These are phyloP conservation scores for Colletotrichum sp. DNA, from an alignment of 2,329 filamentous ascomycete genomes.

Conservation along the genomic window DNA sequence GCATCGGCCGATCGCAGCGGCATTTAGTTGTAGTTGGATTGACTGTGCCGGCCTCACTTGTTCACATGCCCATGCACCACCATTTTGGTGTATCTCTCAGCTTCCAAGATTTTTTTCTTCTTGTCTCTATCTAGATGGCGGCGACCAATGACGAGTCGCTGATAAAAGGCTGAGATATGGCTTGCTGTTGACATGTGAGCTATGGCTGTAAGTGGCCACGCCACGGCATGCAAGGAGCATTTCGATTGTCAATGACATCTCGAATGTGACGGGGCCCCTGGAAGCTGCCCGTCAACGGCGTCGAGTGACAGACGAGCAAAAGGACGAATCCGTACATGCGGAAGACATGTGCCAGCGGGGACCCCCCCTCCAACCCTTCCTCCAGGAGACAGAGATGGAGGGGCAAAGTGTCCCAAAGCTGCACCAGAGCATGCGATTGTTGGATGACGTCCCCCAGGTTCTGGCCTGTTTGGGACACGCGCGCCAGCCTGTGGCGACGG, in stretches of 20 bases:
- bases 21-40: not conserved
- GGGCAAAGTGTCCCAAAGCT: not conserved
- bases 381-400: not conserved
- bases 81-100: not conserved
- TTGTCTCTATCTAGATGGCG: not conserved
- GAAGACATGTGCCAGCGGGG: conserved; percentile 18
- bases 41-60: not conserved
- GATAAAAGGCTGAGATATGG: not conserved
- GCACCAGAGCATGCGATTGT: conserved; percentile 4
- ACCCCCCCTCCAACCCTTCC: not conserved
- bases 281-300: not conserved
- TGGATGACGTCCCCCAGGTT: conserved; percentile 15
- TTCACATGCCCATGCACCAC: not conserved
- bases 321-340: conserved; percentile 5
- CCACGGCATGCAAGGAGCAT: conserved; percentile 5
- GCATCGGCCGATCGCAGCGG: not conserved
- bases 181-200: not conserved
- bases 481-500: conserved; percentile 1
- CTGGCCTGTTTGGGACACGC: conserved; percentile 14
- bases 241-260: conserved; percentile 5
- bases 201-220: not conserved
- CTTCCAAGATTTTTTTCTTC: not conserved
- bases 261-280: not conserved
- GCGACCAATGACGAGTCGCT: conserved; percentile 1
- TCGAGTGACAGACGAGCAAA: not conserved